phyloP scores from a whole-genome alignment of 2,329 filamentous ascomycete species.

The Amphichorda felina region DNA sequence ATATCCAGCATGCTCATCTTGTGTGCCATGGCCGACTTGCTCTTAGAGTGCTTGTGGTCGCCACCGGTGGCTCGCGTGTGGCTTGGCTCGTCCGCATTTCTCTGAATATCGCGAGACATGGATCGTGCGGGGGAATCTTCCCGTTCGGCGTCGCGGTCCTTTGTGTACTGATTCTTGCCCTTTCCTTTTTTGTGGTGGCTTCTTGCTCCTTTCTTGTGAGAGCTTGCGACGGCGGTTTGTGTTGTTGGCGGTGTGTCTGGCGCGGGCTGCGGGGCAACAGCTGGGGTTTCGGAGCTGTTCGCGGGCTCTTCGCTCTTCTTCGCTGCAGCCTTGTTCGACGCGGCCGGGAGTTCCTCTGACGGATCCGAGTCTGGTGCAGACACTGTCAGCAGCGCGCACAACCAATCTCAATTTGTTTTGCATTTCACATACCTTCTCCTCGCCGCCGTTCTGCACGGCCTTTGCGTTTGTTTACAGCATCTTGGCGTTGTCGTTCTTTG shows the following conservation, averaged over 20 bases:
- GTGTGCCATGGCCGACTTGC: constrained; percentile 39
- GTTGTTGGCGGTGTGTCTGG: constrained; percentile 30
- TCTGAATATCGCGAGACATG: constrained; percentile 35
- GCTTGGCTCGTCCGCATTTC: constrained; percentile 19
- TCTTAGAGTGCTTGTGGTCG: constrained; percentile 33
- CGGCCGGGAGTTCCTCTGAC: constrained; percentile 52
- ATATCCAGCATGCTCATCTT: constrained; percentile 82
- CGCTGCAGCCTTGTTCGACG: constrained; percentile 15
- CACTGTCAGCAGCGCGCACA: not conserved
- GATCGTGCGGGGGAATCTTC: constrained; percentile 47
- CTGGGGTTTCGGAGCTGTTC: constrained; percentile 13
- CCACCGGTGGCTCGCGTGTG: constrained; percentile 12
- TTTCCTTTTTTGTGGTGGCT: constrained; percentile 55
- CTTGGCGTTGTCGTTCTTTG: constrained; percentile 58
- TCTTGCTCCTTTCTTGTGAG: constrained; percentile 47
- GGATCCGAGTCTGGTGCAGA: constrained; percentile 52
- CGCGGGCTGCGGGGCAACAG: constrained; percentile 7
- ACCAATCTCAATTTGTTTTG: not conserved
- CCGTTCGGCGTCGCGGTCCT: constrained; percentile 51
- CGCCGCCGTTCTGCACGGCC: constrained; percentile 70
- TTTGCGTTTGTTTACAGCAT: constrained; percentile 70
- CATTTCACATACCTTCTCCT: constrained; percentile 55
- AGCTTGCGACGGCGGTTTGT: constrained; percentile 30
- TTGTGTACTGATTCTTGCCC: constrained; percentile 74
- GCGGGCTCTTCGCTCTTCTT: constrained; percentile 18